Evolutionary conservation across 2,329 filamentous ascomycete genomes (phyloP).

Genomic region (Alternaria tenuissima): DNA sequence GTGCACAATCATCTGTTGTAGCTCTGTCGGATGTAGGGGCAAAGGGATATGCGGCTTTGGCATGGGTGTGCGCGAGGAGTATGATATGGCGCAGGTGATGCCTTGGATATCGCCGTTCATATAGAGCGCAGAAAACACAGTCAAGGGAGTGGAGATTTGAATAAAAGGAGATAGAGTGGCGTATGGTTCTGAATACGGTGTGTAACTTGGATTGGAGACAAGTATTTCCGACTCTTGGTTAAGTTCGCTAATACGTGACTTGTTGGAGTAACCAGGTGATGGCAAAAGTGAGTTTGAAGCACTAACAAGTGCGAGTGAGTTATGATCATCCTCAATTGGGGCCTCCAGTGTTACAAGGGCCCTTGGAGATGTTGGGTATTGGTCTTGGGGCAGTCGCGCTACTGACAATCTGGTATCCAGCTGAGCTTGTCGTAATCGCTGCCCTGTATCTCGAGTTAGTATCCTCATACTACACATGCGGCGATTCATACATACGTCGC

Average conservation of each 20-base stretch:
- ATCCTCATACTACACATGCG: background rate
- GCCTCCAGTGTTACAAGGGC: background rate
- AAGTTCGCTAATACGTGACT: background rate
- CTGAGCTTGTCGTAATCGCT: slow-evolving; percentile 22
- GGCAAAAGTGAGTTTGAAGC: background rate
- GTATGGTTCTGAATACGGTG: background rate
- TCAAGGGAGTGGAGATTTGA: slow-evolving; percentile 23
- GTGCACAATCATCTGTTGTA: slow-evolving; percentile 48
- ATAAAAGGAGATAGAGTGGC: slow-evolving; percentile 9
- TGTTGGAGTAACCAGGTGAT: background rate
- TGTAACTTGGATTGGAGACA: background rate
- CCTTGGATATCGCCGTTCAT: slow-evolving; percentile 33
- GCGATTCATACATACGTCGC: slow-evolving; percentile 36
- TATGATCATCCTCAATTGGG: background rate
- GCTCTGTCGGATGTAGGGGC: slow-evolving; percentile 45
- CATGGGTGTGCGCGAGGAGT: slow-evolving; percentile 35
- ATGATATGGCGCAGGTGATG: slow-evolving; percentile 34
- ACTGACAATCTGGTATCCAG: background rate
- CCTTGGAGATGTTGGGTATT: background rate
- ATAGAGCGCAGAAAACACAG: slow-evolving; percentile 42
- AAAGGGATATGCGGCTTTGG: slow-evolving; percentile 26
- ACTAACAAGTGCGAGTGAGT: background rate
- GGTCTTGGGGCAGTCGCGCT: background rate
- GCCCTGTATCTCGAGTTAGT: slow-evolving; percentile 10
- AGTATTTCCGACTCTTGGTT: background rate